phyloP scores from a whole-genome alignment of 495 filamentous ascomycete species.

The Tuber microsphaerosporum region DNA sequence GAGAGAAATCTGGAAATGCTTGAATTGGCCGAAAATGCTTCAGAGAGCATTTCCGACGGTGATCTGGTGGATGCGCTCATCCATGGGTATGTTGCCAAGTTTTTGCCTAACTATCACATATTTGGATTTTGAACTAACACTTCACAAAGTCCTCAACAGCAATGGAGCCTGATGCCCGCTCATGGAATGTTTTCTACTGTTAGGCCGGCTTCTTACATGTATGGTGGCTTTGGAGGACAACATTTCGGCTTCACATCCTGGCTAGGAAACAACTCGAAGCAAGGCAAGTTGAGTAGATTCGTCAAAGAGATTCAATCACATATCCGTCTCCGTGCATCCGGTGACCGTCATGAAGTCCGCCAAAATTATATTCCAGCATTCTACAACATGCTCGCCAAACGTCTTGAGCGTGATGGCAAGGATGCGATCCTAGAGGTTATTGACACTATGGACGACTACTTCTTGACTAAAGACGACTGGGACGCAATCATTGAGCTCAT shows the following conservation, averaged over 20 bases:
- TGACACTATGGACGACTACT: slow-evolving; percentile 93
- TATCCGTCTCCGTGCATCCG: slow-evolving; percentile 84
- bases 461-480: slow-evolving; percentile 89
- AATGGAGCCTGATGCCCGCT: slow-evolving; percentile 95
- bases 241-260: slow-evolving; percentile 64
- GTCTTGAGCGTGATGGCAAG: slow-evolving; percentile 64
- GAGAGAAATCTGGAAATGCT: slow-evolving; percentile 70
- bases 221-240: slow-evolving; percentile 49
- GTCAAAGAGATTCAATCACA: slow-evolving; percentile 94
- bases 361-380: slow-evolving; percentile 88
- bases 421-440: slow-evolving; percentile 68
- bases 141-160: slow-evolving; percentile 62
- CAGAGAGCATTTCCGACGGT: slow-evolving; percentile 92
- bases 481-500: slow-evolving; percentile 88
- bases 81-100: slow-evolving; percentile 52
- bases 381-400: slow-evolving; percentile 72
- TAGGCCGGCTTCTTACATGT: slow-evolving; percentile 79
- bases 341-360: slow-evolving; percentile 88
- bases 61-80: slow-evolving; percentile 98
- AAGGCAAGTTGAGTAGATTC: slow-evolving; percentile 71
- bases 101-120: neutral
- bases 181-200: slow-evolving; percentile 98
- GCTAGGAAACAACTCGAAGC: slow-evolving; percentile 91
- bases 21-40: slow-evolving; percentile 77
- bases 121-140: neutral